Percentiles rank a stretch among this genome's conserved stretches.
Conservation (phyloP, 768 basidiomycete genomes). For the Tubosaeta sp. region DNA sequence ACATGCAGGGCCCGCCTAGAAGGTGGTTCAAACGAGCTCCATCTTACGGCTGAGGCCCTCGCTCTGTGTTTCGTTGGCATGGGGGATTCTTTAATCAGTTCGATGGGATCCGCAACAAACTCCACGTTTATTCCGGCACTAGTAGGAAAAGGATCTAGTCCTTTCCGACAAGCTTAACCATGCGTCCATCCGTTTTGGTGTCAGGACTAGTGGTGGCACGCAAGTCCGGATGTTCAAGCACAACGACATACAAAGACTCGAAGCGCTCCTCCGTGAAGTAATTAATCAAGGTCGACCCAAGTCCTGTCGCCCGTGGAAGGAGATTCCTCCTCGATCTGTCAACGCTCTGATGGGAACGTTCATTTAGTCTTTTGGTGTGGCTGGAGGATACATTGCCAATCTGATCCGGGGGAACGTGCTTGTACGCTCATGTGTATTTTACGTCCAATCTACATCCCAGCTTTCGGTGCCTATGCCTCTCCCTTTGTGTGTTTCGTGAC, state of each 20-base stretch:
- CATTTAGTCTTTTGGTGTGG: constrained; percentile 92
- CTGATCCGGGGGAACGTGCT: too few relatives aligned
- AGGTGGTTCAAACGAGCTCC: constrained; percentile 86
- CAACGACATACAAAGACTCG: constrained; percentile 85
- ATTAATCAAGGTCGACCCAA: constrained; percentile 98
- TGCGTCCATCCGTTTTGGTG: constrained; percentile 90
- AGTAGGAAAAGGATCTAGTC: constrained; percentile 82
- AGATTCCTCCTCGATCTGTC: constrained; percentile 79
- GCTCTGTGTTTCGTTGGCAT: constrained; percentile 86
- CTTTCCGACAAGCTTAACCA: constrained; percentile 98
- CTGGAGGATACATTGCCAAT: too few relatives aligned
- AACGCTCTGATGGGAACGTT: constrained; percentile 99
- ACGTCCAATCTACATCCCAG: too few relatives aligned
- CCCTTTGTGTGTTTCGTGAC: too few relatives aligned
- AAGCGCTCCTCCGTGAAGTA: constrained; percentile 76
- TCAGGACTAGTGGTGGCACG: constrained; percentile 74
- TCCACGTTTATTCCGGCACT: constrained; percentile 91
- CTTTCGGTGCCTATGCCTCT: too few relatives aligned
- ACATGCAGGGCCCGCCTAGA: constrained; percentile 75
- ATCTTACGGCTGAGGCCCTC: constrained; percentile 74
- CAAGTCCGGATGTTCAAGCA: constrained; percentile 94
- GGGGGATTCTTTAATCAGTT: constrained; percentile 86
- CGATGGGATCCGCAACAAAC: constrained; percentile 97
- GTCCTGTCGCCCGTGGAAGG: constrained; percentile 99
- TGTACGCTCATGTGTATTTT: too few relatives aligned